Evolutionary conservation across 495 filamentous ascomycete species (phyloP), one percentile per base, ranked within the genome.

Genomic region (Talaromyces nanjingensis): DNA sequence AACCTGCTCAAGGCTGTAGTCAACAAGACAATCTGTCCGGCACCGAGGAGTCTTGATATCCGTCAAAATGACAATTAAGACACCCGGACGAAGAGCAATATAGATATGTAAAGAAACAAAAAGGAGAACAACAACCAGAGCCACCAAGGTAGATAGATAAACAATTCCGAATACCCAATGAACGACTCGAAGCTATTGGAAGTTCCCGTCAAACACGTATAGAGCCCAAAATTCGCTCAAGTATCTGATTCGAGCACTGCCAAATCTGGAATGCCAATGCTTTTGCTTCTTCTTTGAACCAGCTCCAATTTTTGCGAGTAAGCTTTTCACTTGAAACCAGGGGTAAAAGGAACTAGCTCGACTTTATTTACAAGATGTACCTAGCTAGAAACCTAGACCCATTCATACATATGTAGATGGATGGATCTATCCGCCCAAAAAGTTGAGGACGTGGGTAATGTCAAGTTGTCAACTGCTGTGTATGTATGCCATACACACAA

Each of bases 311-410:
- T 56, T 29, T 56, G 53, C 53, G 53, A 56, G 53, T 56, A 56
- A 56, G 53, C 53, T 56, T 55, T 56, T 22, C 53, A 29, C 27
- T 56, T 22, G 22, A n/a, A 16, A 56, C n/a, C 53, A 56, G 53
- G 53, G 24, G 53, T n/a, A 54, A 56, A 27, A 54, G 9, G 53
- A 25, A 56, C 16, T 56, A 14, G 22, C 25, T 16, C 53, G n/a
- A 56, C 53, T 29, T 29, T 29, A 12, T 56, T 25, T 56, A 16
- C 27, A 29, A 42, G 0, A 42, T 9, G 37, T 29, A 27, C 16
- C 22, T 14, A 29, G 53, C 8, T 54, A 18, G 52, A 12, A 27
- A 29, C 29, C 22, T 56, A 25, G 22, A 29, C 22, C 24, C 53
- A 42, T 42, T 42, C 37, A 42, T 42, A 16, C 14, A 42, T 42